Evolutionary conservation across 2,329 filamentous ascomycete species (phyloP).

Genomic region (Triangularia verruculosa): DNA sequence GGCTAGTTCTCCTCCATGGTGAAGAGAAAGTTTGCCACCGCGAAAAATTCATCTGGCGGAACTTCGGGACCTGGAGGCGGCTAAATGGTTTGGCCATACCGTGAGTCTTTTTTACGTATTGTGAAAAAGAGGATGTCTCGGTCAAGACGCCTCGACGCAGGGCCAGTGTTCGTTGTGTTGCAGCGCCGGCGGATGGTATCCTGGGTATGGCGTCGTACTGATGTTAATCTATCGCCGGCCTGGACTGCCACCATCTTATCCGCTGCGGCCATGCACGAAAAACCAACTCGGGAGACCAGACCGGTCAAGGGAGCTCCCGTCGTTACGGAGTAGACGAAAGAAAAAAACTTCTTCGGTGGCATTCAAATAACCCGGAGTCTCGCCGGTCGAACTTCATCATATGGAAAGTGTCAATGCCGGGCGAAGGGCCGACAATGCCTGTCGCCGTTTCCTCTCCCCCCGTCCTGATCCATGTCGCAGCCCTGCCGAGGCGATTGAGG

Average conservation of each 20-base stretch:
- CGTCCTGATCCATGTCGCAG: constrained; percentile 3
- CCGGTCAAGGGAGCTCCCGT: background rate
- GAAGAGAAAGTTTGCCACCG: background rate
- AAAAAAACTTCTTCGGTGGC: background rate
- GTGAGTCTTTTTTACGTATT: background rate
- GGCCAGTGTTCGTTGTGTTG: constrained; percentile 7
- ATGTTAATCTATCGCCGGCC: constrained; percentile 15
- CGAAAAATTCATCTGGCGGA: background rate
- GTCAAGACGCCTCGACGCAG: constrained; percentile 9
- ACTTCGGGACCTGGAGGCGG: background rate
- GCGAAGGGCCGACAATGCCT: constrained; percentile 15
- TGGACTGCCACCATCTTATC: constrained; percentile 14
- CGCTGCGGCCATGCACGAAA: background rate
- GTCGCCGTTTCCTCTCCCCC: background rate
- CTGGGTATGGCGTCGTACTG: constrained; percentile 7
- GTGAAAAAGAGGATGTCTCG: constrained; percentile 4
- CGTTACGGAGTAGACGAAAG: background rate
- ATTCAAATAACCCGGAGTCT: constrained; percentile 7
- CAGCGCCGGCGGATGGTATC: constrained; percentile 11
- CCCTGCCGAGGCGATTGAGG: constrained; percentile 17
- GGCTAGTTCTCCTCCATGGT: background rate
- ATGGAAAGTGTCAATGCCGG: background rate
- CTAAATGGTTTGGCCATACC: background rate
- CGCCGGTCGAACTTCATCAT: background rate
- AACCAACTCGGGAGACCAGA: background rate